A percentile compares a stretch with the other conserved stretches of the same genome.
Evolutionary conservation across 495 filamentous ascomycete species (phyloP).

Genomic region (Trypethelium eluteriae): DNA sequence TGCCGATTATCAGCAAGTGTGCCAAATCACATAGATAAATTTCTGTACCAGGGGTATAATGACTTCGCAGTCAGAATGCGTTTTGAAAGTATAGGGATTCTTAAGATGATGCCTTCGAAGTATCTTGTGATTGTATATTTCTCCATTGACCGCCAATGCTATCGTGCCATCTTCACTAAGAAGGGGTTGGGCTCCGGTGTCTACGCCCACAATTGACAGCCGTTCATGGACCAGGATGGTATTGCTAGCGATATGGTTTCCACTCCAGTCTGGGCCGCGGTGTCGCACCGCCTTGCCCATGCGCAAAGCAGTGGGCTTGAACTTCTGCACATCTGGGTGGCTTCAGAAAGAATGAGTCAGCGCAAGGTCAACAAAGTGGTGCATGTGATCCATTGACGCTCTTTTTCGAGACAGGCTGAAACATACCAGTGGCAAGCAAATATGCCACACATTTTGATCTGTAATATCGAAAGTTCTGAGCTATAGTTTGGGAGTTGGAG

Average conservation of each 20-base stretch:
- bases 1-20: not conserved
- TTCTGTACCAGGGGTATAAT: slow-evolving; percentile 84
- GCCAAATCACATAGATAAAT: not conserved
- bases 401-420: not conserved
- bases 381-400: not conserved
- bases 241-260: slow-evolving; percentile 77
- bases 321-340: slow-evolving; percentile 90
- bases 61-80: slow-evolving; percentile 94
- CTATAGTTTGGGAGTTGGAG: not conserved
- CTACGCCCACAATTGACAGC: slow-evolving; percentile 94
- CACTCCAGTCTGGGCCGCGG: slow-evolving; percentile 97
- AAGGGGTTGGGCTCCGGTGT: slow-evolving; percentile 89
- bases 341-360: slow-evolving; percentile 38
- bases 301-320: slow-evolving; percentile 93
- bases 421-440: slow-evolving; percentile 87
- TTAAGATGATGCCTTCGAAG: slow-evolving; percentile 71
- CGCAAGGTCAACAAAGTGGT: slow-evolving; percentile 17
- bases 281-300: slow-evolving; percentile 96
- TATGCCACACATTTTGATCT: slow-evolving; percentile 55
- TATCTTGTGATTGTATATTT: slow-evolving; percentile 98
- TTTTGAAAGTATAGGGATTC: slow-evolving; percentile 84
- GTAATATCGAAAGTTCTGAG: not conserved
- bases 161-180: slow-evolving; percentile 83
- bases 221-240: slow-evolving; percentile 97
- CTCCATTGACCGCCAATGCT: slow-evolving; percentile 93